These are phyloP conservation scores for Ramaria rubella DNA, from an alignment of 768 basidiomycete species.

Conservation along the genomic window DNA sequence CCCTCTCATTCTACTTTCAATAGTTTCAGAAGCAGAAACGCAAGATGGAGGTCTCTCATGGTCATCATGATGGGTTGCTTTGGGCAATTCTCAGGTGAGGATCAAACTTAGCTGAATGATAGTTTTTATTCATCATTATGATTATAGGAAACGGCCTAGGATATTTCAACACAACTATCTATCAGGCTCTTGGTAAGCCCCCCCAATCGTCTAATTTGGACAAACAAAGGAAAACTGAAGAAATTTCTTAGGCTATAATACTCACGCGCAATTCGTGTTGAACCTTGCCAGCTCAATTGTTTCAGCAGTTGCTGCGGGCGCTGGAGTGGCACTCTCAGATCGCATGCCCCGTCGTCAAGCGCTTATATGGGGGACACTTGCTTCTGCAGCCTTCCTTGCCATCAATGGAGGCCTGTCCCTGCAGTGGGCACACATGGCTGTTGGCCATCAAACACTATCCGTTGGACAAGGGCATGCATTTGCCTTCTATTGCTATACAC, in stretches of 20 bases:
- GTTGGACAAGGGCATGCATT: constrained; percentile 22
- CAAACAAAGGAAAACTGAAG: not conserved
- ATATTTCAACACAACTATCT: constrained; percentile 30
- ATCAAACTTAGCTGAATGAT: not conserved
- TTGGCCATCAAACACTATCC: constrained; percentile 11
- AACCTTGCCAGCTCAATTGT: constrained; percentile 29
- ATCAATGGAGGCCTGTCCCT: constrained; percentile 19
- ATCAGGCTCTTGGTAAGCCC: constrained; percentile 15
- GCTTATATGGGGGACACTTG: constrained; percentile 28
- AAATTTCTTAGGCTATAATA: constrained; percentile 12
- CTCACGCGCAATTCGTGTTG: constrained; percentile 26
- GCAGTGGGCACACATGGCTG: constrained; percentile 14
- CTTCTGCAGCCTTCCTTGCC: constrained; percentile 19
- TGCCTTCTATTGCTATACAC: not conserved
- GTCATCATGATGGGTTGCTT: constrained; percentile 38
- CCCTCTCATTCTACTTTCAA: constrained; percentile 2
- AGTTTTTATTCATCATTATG: constrained; percentile 39
- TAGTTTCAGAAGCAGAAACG: constrained; percentile 37
- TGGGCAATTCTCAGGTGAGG: constrained; percentile 16
- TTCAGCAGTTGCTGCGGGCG: constrained; percentile 25
- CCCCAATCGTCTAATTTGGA: constrained; percentile 6
- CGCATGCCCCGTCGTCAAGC: constrained; percentile 25
- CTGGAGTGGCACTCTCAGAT: constrained; percentile 27
- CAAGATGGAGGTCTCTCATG: constrained; percentile 41
- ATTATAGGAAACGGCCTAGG: constrained; percentile 42